phyloP scores from a whole-genome alignment of 2,329 filamentous ascomycete genomes.

The Alternaria postmessia region DNA sequence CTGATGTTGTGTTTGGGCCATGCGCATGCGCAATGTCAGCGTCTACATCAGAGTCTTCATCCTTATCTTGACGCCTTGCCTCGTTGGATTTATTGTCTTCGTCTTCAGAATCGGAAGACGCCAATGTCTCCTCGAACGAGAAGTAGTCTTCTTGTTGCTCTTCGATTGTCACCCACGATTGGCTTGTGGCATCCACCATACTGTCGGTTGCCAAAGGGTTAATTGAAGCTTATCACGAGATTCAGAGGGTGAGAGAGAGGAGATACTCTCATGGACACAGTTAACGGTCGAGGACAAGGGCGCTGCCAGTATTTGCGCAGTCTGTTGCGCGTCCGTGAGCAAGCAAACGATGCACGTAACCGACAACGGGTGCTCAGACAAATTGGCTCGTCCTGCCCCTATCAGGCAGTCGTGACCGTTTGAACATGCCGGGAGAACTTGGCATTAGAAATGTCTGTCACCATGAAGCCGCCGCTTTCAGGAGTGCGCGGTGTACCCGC shows the following conservation, averaged over 20 bases:
- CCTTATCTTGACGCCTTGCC: neutral
- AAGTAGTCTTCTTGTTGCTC: slow-evolving; percentile 30
- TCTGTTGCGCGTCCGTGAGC: slow-evolving; percentile 5
- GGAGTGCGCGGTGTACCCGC: slow-evolving; percentile 9
- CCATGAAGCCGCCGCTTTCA: neutral
- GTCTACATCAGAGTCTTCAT: slow-evolving; percentile 38
- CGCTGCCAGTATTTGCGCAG: slow-evolving; percentile 19
- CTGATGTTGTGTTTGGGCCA: slow-evolving; percentile 36
- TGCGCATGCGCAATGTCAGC: slow-evolving; percentile 30
- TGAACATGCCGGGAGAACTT: neutral
- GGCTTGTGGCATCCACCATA: slow-evolving; percentile 8
- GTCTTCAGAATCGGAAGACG: slow-evolving; percentile 9
- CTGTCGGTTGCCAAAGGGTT: neutral
- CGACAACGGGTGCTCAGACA: slow-evolving; percentile 4
- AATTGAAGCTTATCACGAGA: neutral
- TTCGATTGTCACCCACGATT: slow-evolving; percentile 29
- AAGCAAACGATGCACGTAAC: slow-evolving; percentile 28
- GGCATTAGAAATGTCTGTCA: neutral
- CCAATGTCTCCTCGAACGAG: slow-evolving; percentile 18
- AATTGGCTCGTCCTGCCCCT: neutral
- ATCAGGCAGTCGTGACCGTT: neutral
- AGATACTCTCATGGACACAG: neutral
- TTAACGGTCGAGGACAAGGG: slow-evolving; percentile 13
- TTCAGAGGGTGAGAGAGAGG: neutral
- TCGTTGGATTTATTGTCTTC: slow-evolving; percentile 3